phyloP scores from a whole-genome alignment of 140 eudicot genomes.

The Oenanthe javanica region DNA sequence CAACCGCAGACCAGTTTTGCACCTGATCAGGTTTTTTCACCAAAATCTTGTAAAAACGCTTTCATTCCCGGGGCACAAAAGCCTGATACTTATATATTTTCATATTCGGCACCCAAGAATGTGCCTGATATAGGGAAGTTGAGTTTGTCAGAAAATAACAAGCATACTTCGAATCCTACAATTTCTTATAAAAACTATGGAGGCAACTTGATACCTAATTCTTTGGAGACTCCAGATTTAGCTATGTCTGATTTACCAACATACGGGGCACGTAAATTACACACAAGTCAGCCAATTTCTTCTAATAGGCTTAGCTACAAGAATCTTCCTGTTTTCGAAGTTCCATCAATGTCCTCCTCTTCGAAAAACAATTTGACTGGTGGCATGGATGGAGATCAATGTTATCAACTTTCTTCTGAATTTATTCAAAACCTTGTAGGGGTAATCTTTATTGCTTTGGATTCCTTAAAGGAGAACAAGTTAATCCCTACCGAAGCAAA shows the following conservation, averaged over 20 bases:
- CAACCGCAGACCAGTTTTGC: slow-evolving; percentile 11
- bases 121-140: slow-evolving; percentile 16
- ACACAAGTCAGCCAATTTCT: not conserved
- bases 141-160: slow-evolving; percentile 11
- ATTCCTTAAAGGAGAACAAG: not conserved
- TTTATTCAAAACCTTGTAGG: not conserved
- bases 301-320: not conserved
- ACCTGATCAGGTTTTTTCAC: not conserved
- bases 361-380: not conserved
- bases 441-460: not conserved
- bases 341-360: not conserved
- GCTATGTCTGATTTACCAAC: not conserved
- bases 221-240: not conserved
- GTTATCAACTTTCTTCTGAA: not conserved
- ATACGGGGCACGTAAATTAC: not conserved
- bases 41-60: slow-evolving; percentile 4
- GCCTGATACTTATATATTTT: slow-evolving; percentile 16
- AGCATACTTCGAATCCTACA: slow-evolving; percentile 12
- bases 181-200: slow-evolving; percentile 3
- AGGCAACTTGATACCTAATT: slow-evolving; percentile 5
- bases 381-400: not conserved
- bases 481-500: slow-evolving; percentile 1
- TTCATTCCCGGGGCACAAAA: slow-evolving; percentile 8
- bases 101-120: not conserved
- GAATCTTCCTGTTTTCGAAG: not conserved